Base-by-base conservation (phyloP, 2,329 filamentous ascomycete species). In the Thielaviopsis musarum region DNA sequence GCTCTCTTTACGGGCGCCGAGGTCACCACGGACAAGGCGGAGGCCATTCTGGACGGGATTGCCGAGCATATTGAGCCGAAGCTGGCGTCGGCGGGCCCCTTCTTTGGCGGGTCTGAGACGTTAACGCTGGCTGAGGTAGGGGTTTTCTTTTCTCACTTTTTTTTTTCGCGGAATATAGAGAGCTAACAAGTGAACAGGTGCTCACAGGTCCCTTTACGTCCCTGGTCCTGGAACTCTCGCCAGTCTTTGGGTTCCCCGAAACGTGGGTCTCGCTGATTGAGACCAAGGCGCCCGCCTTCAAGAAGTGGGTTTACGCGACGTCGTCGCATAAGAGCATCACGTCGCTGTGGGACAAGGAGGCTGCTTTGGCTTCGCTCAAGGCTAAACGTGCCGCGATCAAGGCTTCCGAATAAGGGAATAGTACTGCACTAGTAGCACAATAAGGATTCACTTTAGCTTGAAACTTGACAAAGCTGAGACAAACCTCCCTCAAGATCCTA, bases 1-100 rank as follows among this genome's bases (percentile, higher is more conserved):
- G 65, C 72, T 0, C 67, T 72, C 49, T 69, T 78, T 41, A 72
- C 74, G 62, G 73, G 76, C 1, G 75, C 72, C 5, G 82, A 82
- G 54, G 51, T 59, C 26, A 45, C 49, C 9, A 15, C 41, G 10
- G 57, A 54, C 28, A 54, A 54, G 21, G 73, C 75, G 5, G 73
- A 77, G 1, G 71, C 71, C 2, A 67, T 77, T 2, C 72, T 85
- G 2, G 74, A 73, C 1, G 74, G 73, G 1, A 70, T 87, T 1
- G 74, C 75, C 58, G 88, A 85, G 71, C 86, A 91, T 66, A 72
- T 93, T 59, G 88, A 91, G 70, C 86, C 86, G 1, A 70, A 88
- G 45, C 72, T 94, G 26, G 66, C 66, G 2, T 73, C 75, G 58
- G 76, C 76, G 0, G 71, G 68, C 1, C 83, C 83, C 0, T 87